Percentiles rank a stretch among this genome's conserved stretches.
phyloP scores from a whole-genome alignment of 2,329 filamentous ascomycete species.

The Nemania sp. region DNA sequence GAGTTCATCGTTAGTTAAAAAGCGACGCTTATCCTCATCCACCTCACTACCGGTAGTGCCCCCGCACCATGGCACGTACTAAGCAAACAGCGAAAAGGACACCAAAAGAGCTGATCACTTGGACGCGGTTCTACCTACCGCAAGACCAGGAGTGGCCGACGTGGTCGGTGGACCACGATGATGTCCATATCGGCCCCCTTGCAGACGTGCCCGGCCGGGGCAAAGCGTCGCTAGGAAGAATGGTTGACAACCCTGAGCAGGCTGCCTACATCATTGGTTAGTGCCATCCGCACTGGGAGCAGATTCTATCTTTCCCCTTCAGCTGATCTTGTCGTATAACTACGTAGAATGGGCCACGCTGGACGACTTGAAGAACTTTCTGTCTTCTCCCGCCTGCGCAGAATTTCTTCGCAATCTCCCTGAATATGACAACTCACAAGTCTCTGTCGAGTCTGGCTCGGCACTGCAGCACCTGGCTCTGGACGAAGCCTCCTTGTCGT shows the following conservation, averaged over 20 bases:
- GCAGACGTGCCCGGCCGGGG: neutral
- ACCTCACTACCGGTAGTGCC: too few relatives aligned
- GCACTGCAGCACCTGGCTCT: neutral
- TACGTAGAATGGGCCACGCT: neutral
- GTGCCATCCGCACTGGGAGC: neutral
- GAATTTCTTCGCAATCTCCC: neutral
- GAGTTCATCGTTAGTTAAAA: too few relatives aligned
- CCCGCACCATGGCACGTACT: neutral
- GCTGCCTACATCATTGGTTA: constrained; percentile 5
- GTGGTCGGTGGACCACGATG: neutral
- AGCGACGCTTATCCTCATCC: too few relatives aligned
- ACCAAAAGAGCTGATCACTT: neutral
- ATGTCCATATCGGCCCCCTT: constrained; percentile 2
- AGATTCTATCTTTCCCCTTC: neutral
- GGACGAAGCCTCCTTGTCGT: neutral
- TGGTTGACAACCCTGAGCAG: constrained; percentile 3
- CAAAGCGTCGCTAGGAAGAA: neutral
- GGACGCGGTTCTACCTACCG: neutral
- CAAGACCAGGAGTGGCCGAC: neutral
- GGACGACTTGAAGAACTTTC: neutral
- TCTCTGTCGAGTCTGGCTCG: neutral
- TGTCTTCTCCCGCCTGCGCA: neutral
- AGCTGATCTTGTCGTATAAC: neutral
- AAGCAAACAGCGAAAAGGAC: neutral
- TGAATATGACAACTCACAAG: neutral